Conservation (phyloP, 2,329 filamentous ascomycete genomes). For the Sordariomycetes sp. region DNA sequence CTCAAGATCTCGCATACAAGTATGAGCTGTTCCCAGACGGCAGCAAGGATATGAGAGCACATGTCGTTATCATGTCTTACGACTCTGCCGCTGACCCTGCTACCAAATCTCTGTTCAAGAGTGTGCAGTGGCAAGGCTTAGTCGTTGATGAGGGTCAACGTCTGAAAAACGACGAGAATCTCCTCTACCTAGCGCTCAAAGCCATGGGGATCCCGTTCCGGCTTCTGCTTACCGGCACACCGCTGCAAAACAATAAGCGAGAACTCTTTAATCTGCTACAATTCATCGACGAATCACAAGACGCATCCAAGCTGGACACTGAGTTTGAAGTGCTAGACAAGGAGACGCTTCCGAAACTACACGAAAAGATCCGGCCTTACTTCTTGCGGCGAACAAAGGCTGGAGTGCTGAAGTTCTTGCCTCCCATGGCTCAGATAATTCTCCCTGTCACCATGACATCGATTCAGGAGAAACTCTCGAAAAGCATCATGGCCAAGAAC, state of each 20-base stretch:
- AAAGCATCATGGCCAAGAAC: constrained; percentile 86
- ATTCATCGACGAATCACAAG: constrained; percentile 66
- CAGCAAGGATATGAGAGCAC: constrained; percentile 64
- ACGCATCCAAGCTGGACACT: constrained; percentile 66
- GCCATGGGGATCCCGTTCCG: constrained; percentile 74
- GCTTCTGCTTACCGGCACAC: constrained; percentile 81
- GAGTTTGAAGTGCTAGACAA: constrained; percentile 71
- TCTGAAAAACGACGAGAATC: constrained; percentile 83
- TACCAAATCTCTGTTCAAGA: constrained; percentile 55
- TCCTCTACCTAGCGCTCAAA: constrained; percentile 67
- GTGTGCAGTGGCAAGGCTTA: constrained; percentile 75
- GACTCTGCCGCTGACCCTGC: constrained; percentile 73
- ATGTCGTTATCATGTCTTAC: constrained; percentile 92
- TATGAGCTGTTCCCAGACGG: constrained; percentile 76
- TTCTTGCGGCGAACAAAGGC: constrained; percentile 74
- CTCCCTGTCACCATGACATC: constrained; percentile 91
- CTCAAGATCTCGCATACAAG: constrained; percentile 68
- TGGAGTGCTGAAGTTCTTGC: constrained; percentile 83
- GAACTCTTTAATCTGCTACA: constrained; percentile 96
- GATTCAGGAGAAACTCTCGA: constrained; percentile 88
- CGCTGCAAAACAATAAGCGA: constrained; percentile 88
- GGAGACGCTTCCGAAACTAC: constrained; percentile 72
- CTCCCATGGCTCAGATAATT: constrained; percentile 90
- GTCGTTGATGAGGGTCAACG: constrained; percentile 94
- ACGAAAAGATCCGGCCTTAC: constrained; percentile 70